Evolutionary conservation across 2,329 filamentous ascomycete genomes (phyloP), one percentile per base, ranked within the genome.

Genomic region (Diaporthe humulicola): DNA sequence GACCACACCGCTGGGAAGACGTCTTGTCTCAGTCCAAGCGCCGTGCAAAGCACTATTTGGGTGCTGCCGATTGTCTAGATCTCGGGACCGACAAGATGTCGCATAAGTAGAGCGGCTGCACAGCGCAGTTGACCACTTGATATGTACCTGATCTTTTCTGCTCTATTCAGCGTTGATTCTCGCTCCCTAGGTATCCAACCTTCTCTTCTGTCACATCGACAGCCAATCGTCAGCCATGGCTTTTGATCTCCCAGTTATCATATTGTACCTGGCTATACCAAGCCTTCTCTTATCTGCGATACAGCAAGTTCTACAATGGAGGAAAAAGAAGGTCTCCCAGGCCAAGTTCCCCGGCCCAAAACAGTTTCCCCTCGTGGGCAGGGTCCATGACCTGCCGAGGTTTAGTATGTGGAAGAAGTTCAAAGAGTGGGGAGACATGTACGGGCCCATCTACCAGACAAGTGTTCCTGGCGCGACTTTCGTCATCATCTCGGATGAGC

Each of bases 361-460:
- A 72, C 86, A 87, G 76, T 87, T 85, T 71, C 87, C 87, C 52
- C 78, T 89, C 30, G 80, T 89, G 25, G 87, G 87, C 40, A 84
- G 87, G 64, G 83, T 88, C 19, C 87, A 88, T 76, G 87, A 89
- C 75, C 77, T 89, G 2, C 85, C 87, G 12, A 83, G 85, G 56
- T 85, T 87, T 74, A 80, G 81, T 30, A 81, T 88, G 79, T 88
- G 87, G 87, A 83, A 87, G 77, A 88, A 88, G 80, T 88, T 88
- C 79, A 85, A 86, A 77, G 85, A 87, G 76, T 87, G 85, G 86
- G 84, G 84, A 17, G 82, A 86, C 70, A 79, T 80, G 25, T 81
- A 84, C 64, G 86, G 86, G 0, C 85, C 85, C 3, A 86, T 87
- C 75, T 87, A 85, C 78, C 81, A 86, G 78, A 86, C 84, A 7